Conservation (phyloP, 257 asterid species). For the Osmanthus fragrans region DNA sequence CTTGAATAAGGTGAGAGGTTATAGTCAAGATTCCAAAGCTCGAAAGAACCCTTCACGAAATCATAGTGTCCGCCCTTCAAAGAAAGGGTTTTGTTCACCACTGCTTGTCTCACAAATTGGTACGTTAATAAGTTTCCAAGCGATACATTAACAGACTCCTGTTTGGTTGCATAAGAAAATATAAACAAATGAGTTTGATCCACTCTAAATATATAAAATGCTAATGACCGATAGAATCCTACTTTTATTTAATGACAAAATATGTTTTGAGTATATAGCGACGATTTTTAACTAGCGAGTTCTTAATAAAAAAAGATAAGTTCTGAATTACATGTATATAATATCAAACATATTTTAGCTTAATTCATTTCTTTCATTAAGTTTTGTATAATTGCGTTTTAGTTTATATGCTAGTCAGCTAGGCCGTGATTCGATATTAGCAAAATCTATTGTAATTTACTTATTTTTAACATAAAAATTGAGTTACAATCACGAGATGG, state of each 20-base stretch:
- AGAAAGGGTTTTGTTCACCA: constrained; percentile 49
- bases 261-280: too few species aligned
- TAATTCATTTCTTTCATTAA: too few species aligned
- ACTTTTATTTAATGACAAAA: not conserved
- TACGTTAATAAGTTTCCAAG: constrained; percentile 69
- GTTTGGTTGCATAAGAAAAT: constrained; percentile 15
- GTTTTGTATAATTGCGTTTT: not conserved
- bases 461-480: not conserved
- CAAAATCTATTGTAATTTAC: not conserved
- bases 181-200: not conserved
- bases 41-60: constrained; percentile 73
- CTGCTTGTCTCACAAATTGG: constrained; percentile 81
- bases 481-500: not conserved
- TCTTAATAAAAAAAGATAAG: too few species aligned
- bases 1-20: constrained; percentile 44
- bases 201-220: not conserved
- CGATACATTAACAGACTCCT: constrained; percentile 91
- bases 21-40: constrained; percentile 76
- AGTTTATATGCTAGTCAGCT: not conserved
- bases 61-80: constrained; percentile 87
- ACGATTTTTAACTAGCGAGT: too few species aligned
- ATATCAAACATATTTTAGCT: too few species aligned
- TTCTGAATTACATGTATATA: too few species aligned
- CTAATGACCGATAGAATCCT: not conserved
- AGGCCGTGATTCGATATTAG: not conserved